phyloP scores from a whole-genome alignment of 2,329 filamentous ascomycete species.

The Trichophyton equinum region DNA sequence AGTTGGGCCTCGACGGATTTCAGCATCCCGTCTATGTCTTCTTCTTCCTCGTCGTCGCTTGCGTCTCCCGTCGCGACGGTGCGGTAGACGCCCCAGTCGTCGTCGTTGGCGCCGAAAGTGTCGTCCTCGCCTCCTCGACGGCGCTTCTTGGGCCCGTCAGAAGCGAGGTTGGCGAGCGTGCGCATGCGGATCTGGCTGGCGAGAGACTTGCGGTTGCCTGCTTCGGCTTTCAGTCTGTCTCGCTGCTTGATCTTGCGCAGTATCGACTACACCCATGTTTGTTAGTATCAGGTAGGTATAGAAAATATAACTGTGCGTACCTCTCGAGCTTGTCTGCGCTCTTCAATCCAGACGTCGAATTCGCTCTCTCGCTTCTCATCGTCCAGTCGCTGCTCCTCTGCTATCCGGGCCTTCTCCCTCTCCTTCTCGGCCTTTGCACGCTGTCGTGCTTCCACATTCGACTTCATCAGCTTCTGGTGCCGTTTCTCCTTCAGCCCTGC shows the following conservation, averaged over 20 bases:
- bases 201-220: constrained; percentile 91
- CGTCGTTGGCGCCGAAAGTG: constrained; percentile 91
- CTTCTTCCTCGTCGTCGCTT: constrained; percentile 82
- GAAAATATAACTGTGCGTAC: constrained; percentile 17
- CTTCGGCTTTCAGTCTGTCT: constrained; percentile 81
- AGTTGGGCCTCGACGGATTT: constrained; percentile 72
- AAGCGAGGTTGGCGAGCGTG: constrained; percentile 86
- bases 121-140: constrained; percentile 78
- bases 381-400: constrained; percentile 73
- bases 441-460: constrained; percentile 81
- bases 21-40: constrained; percentile 64
- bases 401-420: constrained; percentile 70
- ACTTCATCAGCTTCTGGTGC: constrained; percentile 84
- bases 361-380: constrained; percentile 72
- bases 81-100: constrained; percentile 95
- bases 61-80: constrained; percentile 65
- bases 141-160: constrained; percentile 74
- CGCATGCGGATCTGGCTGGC: constrained; percentile 98
- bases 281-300: background rate
- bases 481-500: constrained; percentile 83
- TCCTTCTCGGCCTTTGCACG: constrained; percentile 96
- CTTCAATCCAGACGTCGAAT: constrained; percentile 74
- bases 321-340: constrained; percentile 60
- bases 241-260: constrained; percentile 81
- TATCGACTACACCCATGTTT: constrained; percentile 39